Evolutionary conservation across 2,329 filamentous ascomycete genomes (phyloP).

Genomic region (Xylaria sp.): DNA sequence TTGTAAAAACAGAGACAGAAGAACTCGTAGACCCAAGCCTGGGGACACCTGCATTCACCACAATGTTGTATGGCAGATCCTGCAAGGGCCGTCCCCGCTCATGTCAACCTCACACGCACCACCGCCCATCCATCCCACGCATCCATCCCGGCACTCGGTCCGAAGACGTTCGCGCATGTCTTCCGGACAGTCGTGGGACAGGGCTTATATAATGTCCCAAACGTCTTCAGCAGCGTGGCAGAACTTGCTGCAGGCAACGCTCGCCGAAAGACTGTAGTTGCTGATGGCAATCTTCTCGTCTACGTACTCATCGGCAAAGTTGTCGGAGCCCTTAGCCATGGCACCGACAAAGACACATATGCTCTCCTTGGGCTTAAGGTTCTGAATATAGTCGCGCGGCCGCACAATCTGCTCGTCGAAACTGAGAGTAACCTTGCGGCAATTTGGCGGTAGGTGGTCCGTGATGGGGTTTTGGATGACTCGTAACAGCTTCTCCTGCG

Average conservation of each 20-base stretch:
- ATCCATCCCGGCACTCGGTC: conserved; percentile 13
- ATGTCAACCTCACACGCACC: conserved; percentile 41
- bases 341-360: conserved; percentile 97
- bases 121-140: conserved; percentile 35
- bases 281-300: conserved; percentile 98
- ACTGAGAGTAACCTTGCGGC: conserved; percentile 95
- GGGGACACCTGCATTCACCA: conserved; percentile 54
- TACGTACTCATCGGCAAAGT: conserved; percentile 92
- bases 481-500: conserved; percentile 94
- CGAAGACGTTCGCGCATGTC: neutral
- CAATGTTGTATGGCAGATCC: conserved; percentile 76
- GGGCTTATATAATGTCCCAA: conserved; percentile 80
- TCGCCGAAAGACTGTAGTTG: conserved; percentile 96
- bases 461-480: conserved; percentile 99
- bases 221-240: conserved; percentile 97
- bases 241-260: conserved; percentile 99
- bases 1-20: conserved; percentile 83
- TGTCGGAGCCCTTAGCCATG: conserved; percentile 96
- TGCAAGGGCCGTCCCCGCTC: conserved; percentile 42
- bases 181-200: neutral
- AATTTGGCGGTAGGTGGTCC: conserved; percentile 94
- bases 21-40: conserved; percentile 69
- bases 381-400: conserved; percentile 86
- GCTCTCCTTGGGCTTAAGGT: conserved; percentile 81
- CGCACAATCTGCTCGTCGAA: conserved; percentile 90